Conservation (phyloP, 2,329 filamentous ascomycete species). For the Calcarisporium arbuscula region DNA sequence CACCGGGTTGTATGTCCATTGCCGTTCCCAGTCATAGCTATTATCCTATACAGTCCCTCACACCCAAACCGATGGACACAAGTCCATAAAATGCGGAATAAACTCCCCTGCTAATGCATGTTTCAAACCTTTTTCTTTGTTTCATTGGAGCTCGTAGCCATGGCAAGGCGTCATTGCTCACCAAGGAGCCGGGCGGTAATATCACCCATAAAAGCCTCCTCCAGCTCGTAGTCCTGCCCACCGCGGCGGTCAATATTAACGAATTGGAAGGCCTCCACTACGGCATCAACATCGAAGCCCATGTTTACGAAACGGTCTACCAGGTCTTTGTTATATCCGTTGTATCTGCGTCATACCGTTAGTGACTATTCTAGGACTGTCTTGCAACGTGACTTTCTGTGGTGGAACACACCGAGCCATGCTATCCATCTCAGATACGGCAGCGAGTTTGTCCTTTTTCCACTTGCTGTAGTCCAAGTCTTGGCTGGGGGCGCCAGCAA, state of each 20-base stretch:
- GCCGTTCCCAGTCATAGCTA: too few species aligned
- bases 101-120: slow-evolving; percentile 2
- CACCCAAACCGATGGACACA: too few species aligned
- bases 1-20: too few species aligned
- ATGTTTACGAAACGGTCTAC: slow-evolving; percentile 81
- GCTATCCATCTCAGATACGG: slow-evolving; percentile 10
- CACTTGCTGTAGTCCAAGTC: slow-evolving; percentile 33
- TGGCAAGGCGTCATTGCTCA: slow-evolving; percentile 52
- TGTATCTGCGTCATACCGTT: slow-evolving; percentile 53
- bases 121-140: slow-evolving; percentile 1
- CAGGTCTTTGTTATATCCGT: slow-evolving; percentile 79
- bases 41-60: too few species aligned
- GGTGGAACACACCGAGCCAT: slow-evolving; percentile 20
- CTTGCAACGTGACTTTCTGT: neutral
- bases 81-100: too few species aligned
- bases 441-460: slow-evolving; percentile 44
- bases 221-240: slow-evolving; percentile 77
- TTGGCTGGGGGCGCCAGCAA: slow-evolving; percentile 65
- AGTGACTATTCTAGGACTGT: slow-evolving; percentile 1
- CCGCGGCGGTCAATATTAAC: slow-evolving; percentile 74
- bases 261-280: slow-evolving; percentile 76
- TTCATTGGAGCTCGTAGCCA: neutral
- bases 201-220: slow-evolving; percentile 85
- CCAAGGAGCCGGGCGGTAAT: slow-evolving; percentile 80
- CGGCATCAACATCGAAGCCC: slow-evolving; percentile 84